These are phyloP conservation scores for Phytopythium vexans DNA, from an alignment of 352 stramenopile genomes.

Conservation along the genomic window DNA sequence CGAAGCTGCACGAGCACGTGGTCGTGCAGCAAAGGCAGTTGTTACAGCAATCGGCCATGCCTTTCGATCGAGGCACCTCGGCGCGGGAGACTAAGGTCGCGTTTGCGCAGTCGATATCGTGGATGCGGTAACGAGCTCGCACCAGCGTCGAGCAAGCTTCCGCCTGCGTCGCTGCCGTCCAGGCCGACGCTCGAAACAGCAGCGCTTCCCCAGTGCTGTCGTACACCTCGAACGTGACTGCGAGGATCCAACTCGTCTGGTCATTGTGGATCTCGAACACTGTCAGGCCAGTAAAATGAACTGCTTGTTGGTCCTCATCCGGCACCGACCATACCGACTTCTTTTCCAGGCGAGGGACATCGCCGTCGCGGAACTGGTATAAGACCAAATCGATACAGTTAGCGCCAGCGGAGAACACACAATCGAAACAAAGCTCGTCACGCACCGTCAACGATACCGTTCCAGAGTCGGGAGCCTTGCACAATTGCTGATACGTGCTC, in stretches of 20 bases:
- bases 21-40: too few relatives aligned
- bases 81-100: background rate
- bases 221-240: background rate
- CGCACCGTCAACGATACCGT: too few relatives aligned
- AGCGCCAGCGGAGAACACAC: too few relatives aligned
- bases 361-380: background rate
- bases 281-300: background rate
- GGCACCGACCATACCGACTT: background rate
- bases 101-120: background rate
- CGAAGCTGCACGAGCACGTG: too few relatives aligned
- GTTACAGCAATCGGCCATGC: too few relatives aligned
- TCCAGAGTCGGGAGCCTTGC: too few relatives aligned
- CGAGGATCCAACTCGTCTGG: background rate
- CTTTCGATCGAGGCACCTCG: too few relatives aligned
- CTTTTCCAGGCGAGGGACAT: background rate
- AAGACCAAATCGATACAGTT: too few relatives aligned
- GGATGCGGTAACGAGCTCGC: constrained; percentile 2
- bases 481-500: too few relatives aligned
- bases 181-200: background rate
- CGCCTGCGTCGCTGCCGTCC: background rate
- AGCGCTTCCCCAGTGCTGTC: background rate
- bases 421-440: too few relatives aligned
- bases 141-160: background rate
- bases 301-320: background rate
- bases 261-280: constrained; percentile 3